phyloP scores from a whole-genome alignment of 1,284 basidiomycete genomes.

The Rhodotorula sp. region DNA sequence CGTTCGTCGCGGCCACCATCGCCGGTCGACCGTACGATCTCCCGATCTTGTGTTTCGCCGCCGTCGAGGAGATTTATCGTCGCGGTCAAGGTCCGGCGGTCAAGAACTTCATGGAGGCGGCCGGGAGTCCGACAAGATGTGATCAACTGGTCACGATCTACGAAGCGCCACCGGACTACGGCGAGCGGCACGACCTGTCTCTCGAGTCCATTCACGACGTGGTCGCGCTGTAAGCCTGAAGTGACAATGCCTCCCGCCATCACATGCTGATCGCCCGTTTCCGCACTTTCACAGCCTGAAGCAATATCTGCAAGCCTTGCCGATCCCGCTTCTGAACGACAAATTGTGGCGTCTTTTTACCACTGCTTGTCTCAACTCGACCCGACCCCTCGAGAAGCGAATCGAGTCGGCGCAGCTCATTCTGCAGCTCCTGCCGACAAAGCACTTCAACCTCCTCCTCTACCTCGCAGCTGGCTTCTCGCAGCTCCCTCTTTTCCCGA shows the following conservation, averaged over 20 bases:
- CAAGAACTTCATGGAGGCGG: constrained; percentile 48
- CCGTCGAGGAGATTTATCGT: constrained; percentile 51
- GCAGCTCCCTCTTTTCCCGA: constrained; percentile 49
- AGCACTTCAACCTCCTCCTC: constrained; percentile 60
- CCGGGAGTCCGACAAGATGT: constrained; percentile 47
- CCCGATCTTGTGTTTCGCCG: constrained; percentile 48
- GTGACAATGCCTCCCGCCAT: too few species aligned
- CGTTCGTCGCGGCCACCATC: constrained; percentile 48
- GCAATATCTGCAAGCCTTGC: constrained; percentile 61
- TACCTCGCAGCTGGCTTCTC: constrained; percentile 65
- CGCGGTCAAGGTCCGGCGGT: constrained; percentile 48
- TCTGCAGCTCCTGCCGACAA: constrained; percentile 62
- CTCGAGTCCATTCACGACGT: constrained; percentile 61
- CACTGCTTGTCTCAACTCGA: constrained; percentile 46
- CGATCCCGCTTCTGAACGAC: constrained; percentile 50
- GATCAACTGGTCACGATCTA: constrained; percentile 47
- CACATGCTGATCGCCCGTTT: too few species aligned
- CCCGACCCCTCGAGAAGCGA: constrained; percentile 38
- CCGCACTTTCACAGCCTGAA: constrained; percentile 48
- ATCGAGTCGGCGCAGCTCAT: constrained; percentile 57
- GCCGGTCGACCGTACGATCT: constrained; percentile 50
- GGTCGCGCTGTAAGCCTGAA: constrained; percentile 55
- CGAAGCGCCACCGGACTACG: constrained; percentile 49
- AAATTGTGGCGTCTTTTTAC: constrained; percentile 48
- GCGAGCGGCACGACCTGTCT: constrained; percentile 52